phyloP scores from a whole-genome alignment of 441 rosid genomes.

The Arabidopsis lyrata region DNA sequence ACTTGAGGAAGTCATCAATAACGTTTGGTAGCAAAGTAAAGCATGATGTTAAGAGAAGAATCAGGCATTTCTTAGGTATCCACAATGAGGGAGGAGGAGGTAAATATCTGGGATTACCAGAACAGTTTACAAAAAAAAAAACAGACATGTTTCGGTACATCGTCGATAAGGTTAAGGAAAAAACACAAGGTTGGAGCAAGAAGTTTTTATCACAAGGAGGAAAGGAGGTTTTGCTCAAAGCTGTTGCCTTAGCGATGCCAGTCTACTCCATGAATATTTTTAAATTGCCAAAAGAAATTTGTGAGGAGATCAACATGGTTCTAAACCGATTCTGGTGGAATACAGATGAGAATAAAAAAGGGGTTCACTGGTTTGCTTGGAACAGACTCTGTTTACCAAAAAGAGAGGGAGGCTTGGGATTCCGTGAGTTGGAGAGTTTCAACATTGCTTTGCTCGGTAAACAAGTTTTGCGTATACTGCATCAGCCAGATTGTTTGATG shows the following conservation, averaged over 20 bases:
- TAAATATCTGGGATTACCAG: not conserved
- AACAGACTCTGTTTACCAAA: no score
- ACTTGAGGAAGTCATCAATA: no score
- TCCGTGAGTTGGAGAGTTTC: no score
- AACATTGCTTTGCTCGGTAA: no score
- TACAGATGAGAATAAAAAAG: no score
- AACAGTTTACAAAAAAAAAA: not conserved
- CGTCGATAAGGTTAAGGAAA: not conserved
- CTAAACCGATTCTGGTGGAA: not conserved
- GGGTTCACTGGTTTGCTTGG: no score
- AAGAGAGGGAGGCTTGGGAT: no score
- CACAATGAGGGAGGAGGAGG: not conserved
- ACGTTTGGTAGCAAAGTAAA: no score
- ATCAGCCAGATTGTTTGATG: no score
- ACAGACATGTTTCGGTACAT: not conserved
- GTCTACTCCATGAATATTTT: not conserved
- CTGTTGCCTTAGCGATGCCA: not conserved
- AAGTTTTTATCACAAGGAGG: no score
- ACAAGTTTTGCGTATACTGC: no score
- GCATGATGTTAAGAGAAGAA: no score
- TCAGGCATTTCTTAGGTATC: not conserved
- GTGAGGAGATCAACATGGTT: not conserved
- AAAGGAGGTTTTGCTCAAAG: not conserved
- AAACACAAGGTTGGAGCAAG: not conserved
- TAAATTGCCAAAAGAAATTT: not conserved